Base-by-base conservation (phyloP, 176 grass and related monocot genomes). In the Leersia perrieri region DNA sequence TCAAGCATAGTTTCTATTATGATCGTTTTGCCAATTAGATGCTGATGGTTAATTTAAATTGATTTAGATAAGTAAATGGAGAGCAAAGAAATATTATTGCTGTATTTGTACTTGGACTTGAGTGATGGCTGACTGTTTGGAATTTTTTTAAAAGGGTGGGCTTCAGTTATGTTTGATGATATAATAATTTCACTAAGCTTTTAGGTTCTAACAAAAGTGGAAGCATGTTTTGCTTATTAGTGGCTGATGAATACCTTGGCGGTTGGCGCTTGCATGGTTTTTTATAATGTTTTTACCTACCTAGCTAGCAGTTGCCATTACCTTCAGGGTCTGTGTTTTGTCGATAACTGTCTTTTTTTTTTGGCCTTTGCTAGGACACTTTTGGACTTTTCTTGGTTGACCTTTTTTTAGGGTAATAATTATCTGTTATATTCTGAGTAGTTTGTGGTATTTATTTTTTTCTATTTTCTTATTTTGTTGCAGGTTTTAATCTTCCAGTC, bases 401-500 rank as follows among this genome's bases (percentile, higher is more conserved):
- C n/a, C n/a, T n/a, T n/a, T n/a, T n/a, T n/a, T n/a, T n/a, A n/a
- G n/a, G n/a, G n/a, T n/a, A n/a, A n/a, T n/a, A n/a, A n/a, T n/a
- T n/a, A n/a, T n/a, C n/a, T n/a, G n/a, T n/a, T n/a, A n/a, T n/a
- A n/a, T n/a, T n/a, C 2, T 73, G 7, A 60, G 28, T 47, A 33
- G 0, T 74, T 41, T 44, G 7, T 86, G 61, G 22, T 67, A 26
- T 14, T 70, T 62, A 88, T 35, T 5, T 35, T 84, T 62, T 68
- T 20, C 38, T 2, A 51, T 76, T 5, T n/a, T 40, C 18, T 25
- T 31, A 32, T 66, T 32, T 40, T 13, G 4, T 3, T 85, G 66
- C 58, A 89, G 87, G 72, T 76, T 81, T 31, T 63, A 7, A 66
- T 83, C 41, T 41, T 74, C 23, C 71, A 51, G 70, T 64, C 3